A percentile compares a stretch with the other conserved stretches of the same genome.
phyloP scores from a whole-genome alignment of 75 land plant genomes.

The Sequoia sempervirens region DNA sequence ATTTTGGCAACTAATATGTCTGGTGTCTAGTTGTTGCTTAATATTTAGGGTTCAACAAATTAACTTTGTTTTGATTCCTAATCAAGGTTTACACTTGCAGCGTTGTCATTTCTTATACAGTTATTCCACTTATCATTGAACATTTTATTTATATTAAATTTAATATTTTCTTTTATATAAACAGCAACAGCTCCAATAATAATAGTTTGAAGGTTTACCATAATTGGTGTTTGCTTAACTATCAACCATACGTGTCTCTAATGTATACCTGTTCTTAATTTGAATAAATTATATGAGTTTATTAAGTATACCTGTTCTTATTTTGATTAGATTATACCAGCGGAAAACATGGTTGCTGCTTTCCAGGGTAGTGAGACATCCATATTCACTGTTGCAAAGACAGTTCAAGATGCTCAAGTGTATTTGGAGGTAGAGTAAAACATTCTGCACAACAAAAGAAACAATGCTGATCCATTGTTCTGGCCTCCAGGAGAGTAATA shows the following conservation, averaged over 20 bases:
- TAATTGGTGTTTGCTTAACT: neutral
- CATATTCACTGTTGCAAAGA: constrained; percentile 64
- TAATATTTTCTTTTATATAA: neutral
- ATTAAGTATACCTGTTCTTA: constrained; percentile 3
- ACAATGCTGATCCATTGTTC: neutral
- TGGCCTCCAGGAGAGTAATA: neutral
- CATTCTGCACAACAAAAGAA: neutral
- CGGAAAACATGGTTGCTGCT: constrained; percentile 82
- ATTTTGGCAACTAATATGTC: neutral
- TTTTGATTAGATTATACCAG: constrained; percentile 66
- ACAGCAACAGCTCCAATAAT: neutral
- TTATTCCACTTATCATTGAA: neutral
- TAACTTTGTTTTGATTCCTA: neutral
- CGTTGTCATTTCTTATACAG: neutral
- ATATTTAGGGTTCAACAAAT: neutral
- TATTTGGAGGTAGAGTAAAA: constrained; percentile 60
- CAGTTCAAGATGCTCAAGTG: constrained; percentile 62
- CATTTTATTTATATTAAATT: neutral
- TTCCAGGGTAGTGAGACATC: constrained; percentile 58
- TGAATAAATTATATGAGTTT: neutral
- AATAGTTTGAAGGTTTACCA: neutral
- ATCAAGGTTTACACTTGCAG: neutral
- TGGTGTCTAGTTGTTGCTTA: neutral
- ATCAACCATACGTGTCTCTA: neutral
- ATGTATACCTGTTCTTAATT: neutral